phyloP scores from a whole-genome alignment of 2,329 filamentous ascomycete genomes.

The Acrodontium crateriforme region DNA sequence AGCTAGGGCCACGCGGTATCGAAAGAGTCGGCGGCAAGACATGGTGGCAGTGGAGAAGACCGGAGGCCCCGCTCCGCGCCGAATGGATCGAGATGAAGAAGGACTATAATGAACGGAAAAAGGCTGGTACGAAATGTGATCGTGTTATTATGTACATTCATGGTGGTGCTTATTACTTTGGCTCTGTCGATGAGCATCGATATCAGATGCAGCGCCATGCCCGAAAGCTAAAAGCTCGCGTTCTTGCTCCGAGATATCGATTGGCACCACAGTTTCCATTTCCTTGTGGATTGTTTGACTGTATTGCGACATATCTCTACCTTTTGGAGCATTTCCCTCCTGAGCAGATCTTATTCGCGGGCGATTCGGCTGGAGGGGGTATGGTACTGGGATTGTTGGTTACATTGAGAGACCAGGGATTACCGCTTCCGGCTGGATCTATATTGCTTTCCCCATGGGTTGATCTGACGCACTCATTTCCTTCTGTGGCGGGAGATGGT shows the following conservation, averaged over 20 bases:
- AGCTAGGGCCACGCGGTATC: constrained; percentile 67
- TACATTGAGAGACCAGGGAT: constrained; percentile 63
- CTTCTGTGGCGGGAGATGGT: constrained; percentile 62
- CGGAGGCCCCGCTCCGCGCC: constrained; percentile 52
- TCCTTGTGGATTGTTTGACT: constrained; percentile 83
- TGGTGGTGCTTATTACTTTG: constrained; percentile 90
- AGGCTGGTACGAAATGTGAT: constrained; percentile 41
- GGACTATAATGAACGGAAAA: constrained; percentile 58
- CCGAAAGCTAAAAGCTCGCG: constrained; percentile 77
- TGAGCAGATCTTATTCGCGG: constrained; percentile 70
- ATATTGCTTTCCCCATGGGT: constrained; percentile 92
- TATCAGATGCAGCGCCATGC: constrained; percentile 97
- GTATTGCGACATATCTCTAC: constrained; percentile 73
- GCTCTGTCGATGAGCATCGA: constrained; percentile 89
- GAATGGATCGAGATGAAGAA: constrained; percentile 96
- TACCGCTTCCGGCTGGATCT: constrained; percentile 77
- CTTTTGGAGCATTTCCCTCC: constrained; percentile 65
- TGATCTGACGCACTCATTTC: constrained; percentile 89
- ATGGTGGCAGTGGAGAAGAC: constrained; percentile 82
- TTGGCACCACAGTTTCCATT: constrained; percentile 91
- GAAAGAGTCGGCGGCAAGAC: constrained; percentile 62
- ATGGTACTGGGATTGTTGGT: constrained; percentile 75
- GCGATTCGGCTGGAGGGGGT: constrained; percentile 86
- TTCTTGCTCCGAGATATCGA: constrained; percentile 75
- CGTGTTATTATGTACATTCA: constrained; percentile 90